Evolutionary conservation across 1,284 basidiomycete species (phyloP).

Genomic region (Cutaneotrichosporon cutaneum): DNA sequence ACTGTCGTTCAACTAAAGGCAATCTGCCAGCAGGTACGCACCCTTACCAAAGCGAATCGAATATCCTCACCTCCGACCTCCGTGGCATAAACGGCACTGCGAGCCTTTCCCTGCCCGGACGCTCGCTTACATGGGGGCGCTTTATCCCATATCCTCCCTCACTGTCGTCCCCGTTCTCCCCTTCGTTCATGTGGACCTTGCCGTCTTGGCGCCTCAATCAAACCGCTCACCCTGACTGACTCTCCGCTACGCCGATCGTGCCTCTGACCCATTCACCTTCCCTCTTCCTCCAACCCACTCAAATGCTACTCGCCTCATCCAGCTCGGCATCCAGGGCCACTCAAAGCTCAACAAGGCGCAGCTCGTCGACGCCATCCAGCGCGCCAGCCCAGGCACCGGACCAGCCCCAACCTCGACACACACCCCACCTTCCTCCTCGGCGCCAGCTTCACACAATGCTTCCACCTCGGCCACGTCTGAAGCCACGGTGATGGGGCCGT

Average conservation of each 20-base stretch:
- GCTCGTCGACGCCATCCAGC: conserved; percentile 28
- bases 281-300: neutral
- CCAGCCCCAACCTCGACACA: neutral
- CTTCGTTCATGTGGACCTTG: no score
- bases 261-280: neutral
- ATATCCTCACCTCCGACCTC: no score
- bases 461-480: neutral
- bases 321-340: conserved; percentile 34
- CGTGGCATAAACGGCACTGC: no score
- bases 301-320: neutral
- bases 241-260: no score
- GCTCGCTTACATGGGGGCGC: no score
- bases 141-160: no score
- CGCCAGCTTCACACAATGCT: no score
- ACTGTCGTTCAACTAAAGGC: conserved; percentile 38
- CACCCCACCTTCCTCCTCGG: neutral
- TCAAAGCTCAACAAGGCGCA: conserved; percentile 38
- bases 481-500: neutral
- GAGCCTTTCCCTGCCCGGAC: no score
- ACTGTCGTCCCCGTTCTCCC: no score
- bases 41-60: neutral
- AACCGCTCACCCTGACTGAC: no score
- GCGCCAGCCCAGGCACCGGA: neutral
- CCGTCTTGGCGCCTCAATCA: no score
- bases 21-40: conserved; percentile 32